A percentile compares a stretch with the other conserved stretches of the same genome.
phyloP scores from a whole-genome alignment of 1,139 yeast genomes.

The Kodamaea anthophila region DNA sequence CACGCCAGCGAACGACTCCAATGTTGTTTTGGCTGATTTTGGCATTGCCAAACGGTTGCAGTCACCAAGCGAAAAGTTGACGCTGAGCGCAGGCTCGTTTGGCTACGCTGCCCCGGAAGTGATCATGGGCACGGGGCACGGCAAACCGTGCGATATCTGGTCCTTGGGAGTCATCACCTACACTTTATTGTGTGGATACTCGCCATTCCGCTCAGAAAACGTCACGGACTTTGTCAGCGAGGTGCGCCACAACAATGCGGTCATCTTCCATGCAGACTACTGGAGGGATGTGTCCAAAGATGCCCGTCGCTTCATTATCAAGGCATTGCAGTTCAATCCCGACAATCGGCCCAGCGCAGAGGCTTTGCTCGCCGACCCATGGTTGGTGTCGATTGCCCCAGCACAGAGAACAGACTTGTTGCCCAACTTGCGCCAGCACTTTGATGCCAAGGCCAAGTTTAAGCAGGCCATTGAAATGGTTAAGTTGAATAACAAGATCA shows the following conservation, averaged over 20 bases:
- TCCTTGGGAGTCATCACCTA: conserved; percentile 87
- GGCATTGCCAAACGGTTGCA: conserved; percentile 80
- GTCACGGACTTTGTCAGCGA: conserved; percentile 77
- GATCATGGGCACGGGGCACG: conserved; percentile 69
- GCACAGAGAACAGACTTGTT: conserved; percentile 57
- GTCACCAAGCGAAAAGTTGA: conserved; percentile 56
- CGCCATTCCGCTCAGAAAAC: conserved; percentile 84
- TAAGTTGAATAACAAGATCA: conserved; percentile 65
- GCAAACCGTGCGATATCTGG: conserved; percentile 89
- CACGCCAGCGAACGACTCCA: conserved; percentile 47
- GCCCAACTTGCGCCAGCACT: conserved; percentile 61
- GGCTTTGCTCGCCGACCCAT: conserved; percentile 58
- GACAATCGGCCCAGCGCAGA: conserved; percentile 59
- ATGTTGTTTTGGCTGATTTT: conserved; percentile 81
- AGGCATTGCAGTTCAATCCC: conserved; percentile 63
- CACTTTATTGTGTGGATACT: conserved; percentile 85
- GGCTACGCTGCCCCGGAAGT: conserved; percentile 97
- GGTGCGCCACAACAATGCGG: conserved; percentile 61
- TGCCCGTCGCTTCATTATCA: conserved; percentile 67
- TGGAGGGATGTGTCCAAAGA: conserved; percentile 75
- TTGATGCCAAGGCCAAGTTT: conserved; percentile 81
- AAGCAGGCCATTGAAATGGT: conserved; percentile 82
- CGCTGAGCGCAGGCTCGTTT: conserved; percentile 80
- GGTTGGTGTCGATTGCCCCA: conserved; percentile 54
- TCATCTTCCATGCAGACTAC: conserved; percentile 78